Base-by-base conservation (phyloP, 2,329 filamentous ascomycete genomes). In the Pseudocercospora fuligena region DNA sequence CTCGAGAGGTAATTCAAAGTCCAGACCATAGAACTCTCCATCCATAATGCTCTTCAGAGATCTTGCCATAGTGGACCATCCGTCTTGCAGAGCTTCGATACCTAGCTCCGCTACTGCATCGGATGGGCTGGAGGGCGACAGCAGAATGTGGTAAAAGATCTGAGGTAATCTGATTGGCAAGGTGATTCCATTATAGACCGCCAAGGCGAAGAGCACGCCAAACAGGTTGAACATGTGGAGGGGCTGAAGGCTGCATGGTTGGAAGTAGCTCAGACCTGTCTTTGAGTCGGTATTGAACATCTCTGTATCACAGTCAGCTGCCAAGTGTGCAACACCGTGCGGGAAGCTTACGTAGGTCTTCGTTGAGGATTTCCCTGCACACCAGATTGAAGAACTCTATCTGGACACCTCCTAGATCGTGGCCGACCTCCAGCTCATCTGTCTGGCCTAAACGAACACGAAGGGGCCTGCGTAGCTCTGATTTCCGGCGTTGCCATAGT, bases 331-430 rank as follows among this genome's bases (percentile, higher is more conserved):
- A 16, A 19, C n/a, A 63, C 11, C 14, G 11, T 27, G 2, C 27
- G 14, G n/a, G 12, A 70, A 82, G 81, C 82, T 40, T n/a, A 80
- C 88, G 93, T 74, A 91, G 92, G 51, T 89, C 86, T 4, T 92
- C 90, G 72, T 92, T 85, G 54, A 98, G 85, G 3, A 91, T 92
- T 74, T 97, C 90, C 0, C 88, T 88, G 72, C 97, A 89, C 19
- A 92, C 89, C 29, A 97, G 81, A 16, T 93, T 89, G 81, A 99
- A 98, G 77, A 97, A 98, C 70, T 99, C 95, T 77, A 97, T 94
- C 73, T 97, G 94, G 0, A 99, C 94, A 69, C 95, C 95, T 51
- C 95, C 95, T 58, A 94, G 93, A 78, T 99, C 95, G 36, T 96
- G 88, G 0, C 95, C 95, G 77, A 96, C 90, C 78, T 98, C 95